Conservation (phyloP, 2,329 filamentous ascomycete genomes). For the Cladosporium sp. region DNA sequence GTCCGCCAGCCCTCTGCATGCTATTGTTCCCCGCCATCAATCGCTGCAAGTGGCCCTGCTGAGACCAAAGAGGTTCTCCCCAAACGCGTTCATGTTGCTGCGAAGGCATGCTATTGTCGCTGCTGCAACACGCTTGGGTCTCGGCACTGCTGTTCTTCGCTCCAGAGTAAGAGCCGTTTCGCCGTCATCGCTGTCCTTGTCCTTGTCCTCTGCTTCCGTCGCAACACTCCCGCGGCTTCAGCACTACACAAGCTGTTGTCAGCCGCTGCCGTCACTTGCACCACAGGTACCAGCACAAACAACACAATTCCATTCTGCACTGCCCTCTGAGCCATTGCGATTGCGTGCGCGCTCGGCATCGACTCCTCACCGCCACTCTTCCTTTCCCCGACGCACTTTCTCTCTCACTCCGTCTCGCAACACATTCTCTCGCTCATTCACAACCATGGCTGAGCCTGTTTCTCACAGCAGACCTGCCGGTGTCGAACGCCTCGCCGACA, state of each 20-base stretch:
- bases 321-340: not conserved
- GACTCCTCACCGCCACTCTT: not conserved
- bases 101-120: not conserved
- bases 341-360: not conserved
- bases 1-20: not conserved
- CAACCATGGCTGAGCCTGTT: constrained; percentile 19
- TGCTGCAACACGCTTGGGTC: not conserved
- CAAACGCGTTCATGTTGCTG: not conserved
- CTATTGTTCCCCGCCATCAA: constrained; percentile 1
- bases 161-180: constrained; percentile 2
- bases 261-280: not conserved
- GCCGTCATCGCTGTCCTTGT: not conserved
- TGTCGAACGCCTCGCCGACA: constrained; percentile 52
- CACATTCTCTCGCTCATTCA: not conserved
- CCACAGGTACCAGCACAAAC: not conserved
- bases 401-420: not conserved
- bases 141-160: not conserved
- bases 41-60: not conserved
- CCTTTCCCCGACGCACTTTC: not conserved
- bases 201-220: not conserved
- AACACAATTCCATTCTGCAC: not conserved
- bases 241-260: not conserved
- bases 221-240: not conserved
- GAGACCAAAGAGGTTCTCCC: not conserved
- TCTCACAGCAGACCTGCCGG: constrained; percentile 19